Percentiles rank a stretch among this genome's conserved stretches.
These are phyloP conservation scores for Torulaspora pretoriensis DNA, from an alignment of 1,139 yeast genomes.

Conservation along the genomic window DNA sequence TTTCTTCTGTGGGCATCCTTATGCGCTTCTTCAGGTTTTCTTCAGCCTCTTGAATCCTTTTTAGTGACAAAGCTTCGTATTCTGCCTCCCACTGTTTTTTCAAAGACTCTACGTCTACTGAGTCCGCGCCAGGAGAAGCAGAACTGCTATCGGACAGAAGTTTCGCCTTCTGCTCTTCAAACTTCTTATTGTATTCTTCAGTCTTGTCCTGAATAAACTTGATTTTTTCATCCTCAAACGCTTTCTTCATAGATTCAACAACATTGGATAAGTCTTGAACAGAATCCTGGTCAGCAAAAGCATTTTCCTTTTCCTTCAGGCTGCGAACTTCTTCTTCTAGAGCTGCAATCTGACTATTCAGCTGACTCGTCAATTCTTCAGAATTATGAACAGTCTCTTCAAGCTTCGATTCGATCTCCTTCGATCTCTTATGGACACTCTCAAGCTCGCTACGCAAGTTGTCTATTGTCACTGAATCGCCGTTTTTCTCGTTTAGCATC, in stretches of 20 bases:
- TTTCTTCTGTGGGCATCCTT: constrained; percentile 32
- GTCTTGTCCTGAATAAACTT: constrained; percentile 18
- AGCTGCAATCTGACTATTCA: constrained; percentile 16
- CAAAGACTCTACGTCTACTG: constrained; percentile 12
- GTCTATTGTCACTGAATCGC: constrained; percentile 27
- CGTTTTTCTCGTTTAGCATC: constrained; percentile 24
- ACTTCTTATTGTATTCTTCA: constrained; percentile 22
- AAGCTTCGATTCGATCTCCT: constrained; percentile 20
- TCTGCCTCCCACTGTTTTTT: constrained; percentile 28
- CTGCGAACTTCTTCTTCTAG: constrained; percentile 17
- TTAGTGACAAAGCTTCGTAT: constrained; percentile 27
- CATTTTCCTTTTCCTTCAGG: constrained; percentile 12
- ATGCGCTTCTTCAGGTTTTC: constrained; percentile 34
- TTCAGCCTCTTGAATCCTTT: constrained; percentile 31
- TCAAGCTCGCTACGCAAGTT: constrained; percentile 28
- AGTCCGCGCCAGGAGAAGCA: background rate
- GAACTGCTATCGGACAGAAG: constrained; percentile 12
- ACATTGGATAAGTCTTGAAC: constrained; percentile 17
- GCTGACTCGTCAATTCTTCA: constrained; percentile 11
- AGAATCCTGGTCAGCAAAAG: constrained; percentile 14
- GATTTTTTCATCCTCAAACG: constrained; percentile 26
- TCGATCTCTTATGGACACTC: constrained; percentile 17
- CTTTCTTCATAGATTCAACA: constrained; percentile 27
- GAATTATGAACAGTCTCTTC: constrained; percentile 13
- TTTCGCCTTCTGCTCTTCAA: constrained; percentile 21